Conservation (phyloP, 2,329 filamentous ascomycete species). For the Trichoderma atrobrunneum region DNA sequence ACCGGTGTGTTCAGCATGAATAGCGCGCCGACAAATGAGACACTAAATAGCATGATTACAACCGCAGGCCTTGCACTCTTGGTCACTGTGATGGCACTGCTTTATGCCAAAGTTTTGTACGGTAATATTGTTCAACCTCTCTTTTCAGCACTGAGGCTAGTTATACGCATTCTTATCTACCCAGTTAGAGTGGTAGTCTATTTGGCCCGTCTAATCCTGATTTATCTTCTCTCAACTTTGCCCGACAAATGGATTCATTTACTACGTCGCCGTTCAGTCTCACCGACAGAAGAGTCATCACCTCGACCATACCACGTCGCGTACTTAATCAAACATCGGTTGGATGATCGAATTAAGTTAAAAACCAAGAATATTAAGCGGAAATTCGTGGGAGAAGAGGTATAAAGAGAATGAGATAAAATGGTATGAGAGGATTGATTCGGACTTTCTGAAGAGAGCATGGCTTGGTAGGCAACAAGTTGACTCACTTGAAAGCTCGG, state of each 20-base stretch:
- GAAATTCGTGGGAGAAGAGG: too few relatives aligned
- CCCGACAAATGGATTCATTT: neutral
- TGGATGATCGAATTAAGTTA: too few relatives aligned
- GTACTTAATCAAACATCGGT: accelerated
- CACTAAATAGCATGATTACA: neutral
- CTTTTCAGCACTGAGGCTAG: neutral
- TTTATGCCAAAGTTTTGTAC: neutral
- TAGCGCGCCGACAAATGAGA: neutral
- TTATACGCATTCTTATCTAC: neutral
- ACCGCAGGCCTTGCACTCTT: neutral
- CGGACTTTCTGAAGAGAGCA: too few relatives aligned
- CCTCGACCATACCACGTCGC: neutral
- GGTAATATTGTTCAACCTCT: neutral
- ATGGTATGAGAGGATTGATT: too few relatives aligned
- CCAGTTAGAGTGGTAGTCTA: neutral
- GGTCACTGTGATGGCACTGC: neutral
- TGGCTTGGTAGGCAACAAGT: too few relatives aligned
- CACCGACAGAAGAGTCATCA: neutral
- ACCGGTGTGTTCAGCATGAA: neutral
- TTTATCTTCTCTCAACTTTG: neutral
- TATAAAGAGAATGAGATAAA: too few relatives aligned
- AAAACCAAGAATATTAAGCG: too few relatives aligned
- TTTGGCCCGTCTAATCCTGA: neutral
- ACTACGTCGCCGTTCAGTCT: neutral
- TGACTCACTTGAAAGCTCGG: too few relatives aligned